Evolutionary conservation across 257 asterid genomes (phyloP), one percentile per base, ranked within the genome.

Genomic region (Petunia secreta): DNA sequence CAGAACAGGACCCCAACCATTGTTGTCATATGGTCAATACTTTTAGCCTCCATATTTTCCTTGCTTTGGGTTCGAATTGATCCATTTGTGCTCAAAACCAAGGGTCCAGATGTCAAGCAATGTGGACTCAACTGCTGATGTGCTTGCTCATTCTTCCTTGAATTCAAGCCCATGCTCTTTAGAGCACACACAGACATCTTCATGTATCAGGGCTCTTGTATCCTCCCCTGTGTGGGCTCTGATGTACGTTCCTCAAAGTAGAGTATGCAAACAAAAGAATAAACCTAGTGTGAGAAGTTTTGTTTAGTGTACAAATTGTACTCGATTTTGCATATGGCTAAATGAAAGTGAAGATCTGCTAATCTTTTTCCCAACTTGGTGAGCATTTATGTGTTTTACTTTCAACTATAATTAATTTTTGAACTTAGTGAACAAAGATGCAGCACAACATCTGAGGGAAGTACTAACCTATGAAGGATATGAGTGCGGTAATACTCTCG

Each of bases 1-100:
- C 98, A 94, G 87, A 92, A 94, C 78, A 87, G 97, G 87, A 91
- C 97, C 9, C 98, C 98, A 6, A 94, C 98, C 65, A 92, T 94
- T 75, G 98, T 94, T 9, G 88, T 94, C 46, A 92, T 94, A 48
- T 94, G 98, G 97, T 92, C 97, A 8, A 84, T 94, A 69, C 97
- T 94, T 55, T 83, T 94, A 57, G 98, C 98, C n/a, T 94, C 98
- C 43, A 92, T 94, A 57, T 92, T 94, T 86, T 91, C 97, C 14
- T 85, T 94, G 93, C 89, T 93, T 46, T 93, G 98, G 98, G 97
- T 93, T 36, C 81, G 98, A 52, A 92, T 93, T 6, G 97, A 93
- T 8, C 98, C 98, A 0, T 94, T 92, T 77, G 84, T 91, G 77
- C 81, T 92, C 8, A 89, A 85, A 86, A 91, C 98, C 37, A 92